Percentiles rank a stretch among this genome's conserved stretches.
Conservation (phyloP, 2,329 filamentous ascomycete species). For the Ophiostoma tasmaniense region DNA sequence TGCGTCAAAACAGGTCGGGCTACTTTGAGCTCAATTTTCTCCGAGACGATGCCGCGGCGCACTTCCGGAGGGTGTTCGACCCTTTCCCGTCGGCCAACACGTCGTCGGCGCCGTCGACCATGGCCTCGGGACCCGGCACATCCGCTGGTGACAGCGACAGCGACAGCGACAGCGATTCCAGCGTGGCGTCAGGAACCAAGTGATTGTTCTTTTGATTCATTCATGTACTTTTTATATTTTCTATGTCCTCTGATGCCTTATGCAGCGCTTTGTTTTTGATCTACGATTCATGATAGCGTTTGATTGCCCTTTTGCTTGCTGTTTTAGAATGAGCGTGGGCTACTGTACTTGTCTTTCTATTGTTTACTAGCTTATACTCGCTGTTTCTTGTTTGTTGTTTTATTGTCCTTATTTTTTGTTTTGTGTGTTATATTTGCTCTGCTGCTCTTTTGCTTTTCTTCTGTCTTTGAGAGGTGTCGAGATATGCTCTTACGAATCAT, state of each 20-base stretch:
- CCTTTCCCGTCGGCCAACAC: conserved; percentile 13
- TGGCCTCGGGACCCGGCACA: background rate
- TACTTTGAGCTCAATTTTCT: conserved; percentile 46
- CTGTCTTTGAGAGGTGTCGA: background rate
- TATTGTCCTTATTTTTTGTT: background rate
- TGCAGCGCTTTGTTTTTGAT: background rate
- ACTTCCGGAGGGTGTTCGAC: conserved; percentile 36
- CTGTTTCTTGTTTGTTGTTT: background rate
- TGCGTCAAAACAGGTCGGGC: conserved; percentile 40
- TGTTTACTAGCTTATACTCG: too few relatives aligned
- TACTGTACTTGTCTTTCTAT: background rate
- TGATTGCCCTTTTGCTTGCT: background rate
- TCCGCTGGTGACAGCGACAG: background rate
- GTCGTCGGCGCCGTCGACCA: background rate
- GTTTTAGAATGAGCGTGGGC: background rate
- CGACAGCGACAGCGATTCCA: background rate
- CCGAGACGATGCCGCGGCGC: conserved; percentile 32
- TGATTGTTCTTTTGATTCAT: background rate
- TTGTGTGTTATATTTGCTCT: too few relatives aligned
- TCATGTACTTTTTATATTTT: background rate
- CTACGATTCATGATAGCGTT: conserved; percentile 1
- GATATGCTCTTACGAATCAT: background rate
- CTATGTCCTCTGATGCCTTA: background rate
- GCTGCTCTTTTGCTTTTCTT: background rate
- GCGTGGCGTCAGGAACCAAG: background rate